These are phyloP conservation scores for Pleochaeta shiraiana DNA, from an alignment of 2,329 filamentous ascomycete species.

Conservation along the genomic window DNA sequence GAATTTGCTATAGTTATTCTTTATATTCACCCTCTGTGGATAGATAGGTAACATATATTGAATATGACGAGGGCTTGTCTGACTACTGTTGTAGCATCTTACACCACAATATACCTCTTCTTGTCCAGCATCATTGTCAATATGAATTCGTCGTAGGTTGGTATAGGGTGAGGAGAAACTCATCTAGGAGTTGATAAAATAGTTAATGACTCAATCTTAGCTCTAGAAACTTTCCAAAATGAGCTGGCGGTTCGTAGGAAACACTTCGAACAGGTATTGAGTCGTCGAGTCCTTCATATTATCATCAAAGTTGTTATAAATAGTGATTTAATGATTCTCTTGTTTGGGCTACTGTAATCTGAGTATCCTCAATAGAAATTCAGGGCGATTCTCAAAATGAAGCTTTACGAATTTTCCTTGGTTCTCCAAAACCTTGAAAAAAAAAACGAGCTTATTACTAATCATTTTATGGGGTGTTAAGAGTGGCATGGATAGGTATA, in stretches of 20 bases:
- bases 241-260: not conserved
- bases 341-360: too few species aligned
- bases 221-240: not conserved
- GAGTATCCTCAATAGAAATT: too few species aligned
- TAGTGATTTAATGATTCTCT: too few species aligned
- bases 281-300: not conserved
- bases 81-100: not conserved
- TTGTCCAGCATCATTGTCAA: not conserved
- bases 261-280: not conserved
- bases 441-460: too few species aligned
- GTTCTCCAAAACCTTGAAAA: too few species aligned
- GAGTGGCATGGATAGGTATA: too few species aligned
- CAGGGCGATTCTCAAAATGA: too few species aligned
- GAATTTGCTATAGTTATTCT: not conserved
- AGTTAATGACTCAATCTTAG: not conserved
- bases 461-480: too few species aligned
- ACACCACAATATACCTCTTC: not conserved
- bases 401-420: too few species aligned
- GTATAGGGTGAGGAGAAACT: not conserved
- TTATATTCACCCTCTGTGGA: not conserved
- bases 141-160: not conserved
- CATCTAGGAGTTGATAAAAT: not conserved
- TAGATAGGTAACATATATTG: not conserved
- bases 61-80: not conserved
- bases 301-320: too few species aligned